Evolutionary conservation across 306 rosid species (phyloP), one percentile per base, ranked within the genome.

Genomic region (Luffa aegyptiaca): DNA sequence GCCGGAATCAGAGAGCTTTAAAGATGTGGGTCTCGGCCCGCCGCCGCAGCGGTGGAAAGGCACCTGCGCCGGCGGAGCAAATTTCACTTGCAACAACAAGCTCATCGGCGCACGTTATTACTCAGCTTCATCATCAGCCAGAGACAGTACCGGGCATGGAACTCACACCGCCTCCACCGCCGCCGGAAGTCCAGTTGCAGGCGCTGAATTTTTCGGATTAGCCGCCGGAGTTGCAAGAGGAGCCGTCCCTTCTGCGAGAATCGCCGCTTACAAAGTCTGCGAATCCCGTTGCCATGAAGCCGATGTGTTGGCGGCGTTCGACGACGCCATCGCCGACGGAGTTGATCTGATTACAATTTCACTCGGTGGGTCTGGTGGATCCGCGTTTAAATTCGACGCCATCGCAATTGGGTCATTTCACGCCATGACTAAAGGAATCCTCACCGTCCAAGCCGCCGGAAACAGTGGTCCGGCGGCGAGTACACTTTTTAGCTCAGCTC

Each of bases 321-420:
- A 89, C n/a, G 90, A 87, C 73, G 88, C 90, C 8, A 84, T 89
- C 11, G 87, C 88, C 6, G 88, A 89, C 48, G 88, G 91, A 10
- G 90, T 88, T 7, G 81, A 83, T 55, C 18, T 88, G 14, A 80
- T 91, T 17, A 46, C 87, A 0, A 17, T 84, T 12, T 89, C 93
- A 33, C 0, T 89, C 0, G 90, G 84, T n/a, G 0, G 0, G 5
- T 1, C 0, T 6, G 0, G 1, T 1, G 11, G 69, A 4, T 0
- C 0, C 0, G 10, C 3, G 0, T 80, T 81, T 0, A 16, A 16
- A 1, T 3, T 17, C 2, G 91, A 87, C 39, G 1, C 63, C 33
- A 3, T 82, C 14, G 80, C 89, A 8, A 87, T 89, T 13, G 92
- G 87, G 6, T 52, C 91, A 63, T 88, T 86, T 48, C 89, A 88